Evolutionary conservation across 306 rosid species (phyloP).

Genomic region (Rosa multiflora): DNA sequence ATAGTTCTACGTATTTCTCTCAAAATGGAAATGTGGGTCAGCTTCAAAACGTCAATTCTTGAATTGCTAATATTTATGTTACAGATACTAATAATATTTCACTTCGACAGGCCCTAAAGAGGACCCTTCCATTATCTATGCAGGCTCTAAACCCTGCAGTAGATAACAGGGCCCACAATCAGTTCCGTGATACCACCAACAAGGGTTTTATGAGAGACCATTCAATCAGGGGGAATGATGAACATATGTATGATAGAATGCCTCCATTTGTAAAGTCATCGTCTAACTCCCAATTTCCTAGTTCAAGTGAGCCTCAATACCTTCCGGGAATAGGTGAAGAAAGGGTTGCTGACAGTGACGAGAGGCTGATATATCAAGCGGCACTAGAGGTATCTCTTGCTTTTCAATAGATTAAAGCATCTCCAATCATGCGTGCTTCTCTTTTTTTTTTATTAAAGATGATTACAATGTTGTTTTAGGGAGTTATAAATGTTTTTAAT

Average conservation of each 20-base stretch:
- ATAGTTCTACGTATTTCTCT: conserved; percentile 30
- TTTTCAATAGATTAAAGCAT: not conserved
- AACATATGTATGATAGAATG: conserved; percentile 50
- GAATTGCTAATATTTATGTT: conserved; percentile 38
- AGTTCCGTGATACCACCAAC: conserved; percentile 39
- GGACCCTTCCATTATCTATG: conserved; percentile 59
- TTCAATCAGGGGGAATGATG: conserved; percentile 50
- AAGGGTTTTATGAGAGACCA: conserved; percentile 46
- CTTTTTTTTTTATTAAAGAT: not conserved
- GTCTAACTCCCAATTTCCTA: conserved; percentile 44
- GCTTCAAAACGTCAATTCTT: conserved; percentile 40
- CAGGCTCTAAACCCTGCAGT: conserved; percentile 35
- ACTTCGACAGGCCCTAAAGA: conserved; percentile 61
- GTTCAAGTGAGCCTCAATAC: conserved; percentile 54
- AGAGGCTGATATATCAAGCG: conserved; percentile 87
- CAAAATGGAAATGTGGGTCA: conserved; percentile 49
- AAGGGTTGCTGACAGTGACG: conserved; percentile 61
- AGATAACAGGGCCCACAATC: conserved; percentile 46
- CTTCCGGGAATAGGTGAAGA: conserved; percentile 69
- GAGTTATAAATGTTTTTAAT: not conserved
- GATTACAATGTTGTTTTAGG: not conserved
- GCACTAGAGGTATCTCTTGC: conserved; percentile 65
- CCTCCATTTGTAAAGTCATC: conserved; percentile 61
- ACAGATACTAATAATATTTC: conserved; percentile 55
- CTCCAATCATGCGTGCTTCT: not conserved